Base-by-base conservation (phyloP, 2,329 filamentous ascomycete species). In the Chaetomiaceae sp. region DNA sequence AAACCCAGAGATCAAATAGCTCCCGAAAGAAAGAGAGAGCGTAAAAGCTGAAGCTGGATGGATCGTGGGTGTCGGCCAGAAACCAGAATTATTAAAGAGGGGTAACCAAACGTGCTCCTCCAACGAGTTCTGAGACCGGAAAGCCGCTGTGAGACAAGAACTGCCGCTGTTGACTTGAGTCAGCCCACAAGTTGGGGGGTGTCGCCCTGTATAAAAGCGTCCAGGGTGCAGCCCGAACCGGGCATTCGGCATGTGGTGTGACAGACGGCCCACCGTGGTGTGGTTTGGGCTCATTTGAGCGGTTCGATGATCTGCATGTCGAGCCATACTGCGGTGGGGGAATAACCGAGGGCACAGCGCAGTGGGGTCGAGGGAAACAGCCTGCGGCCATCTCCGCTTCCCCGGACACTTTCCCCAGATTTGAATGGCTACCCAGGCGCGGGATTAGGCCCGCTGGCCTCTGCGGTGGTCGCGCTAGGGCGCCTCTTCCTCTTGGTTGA, bases 241-340 rank as follows among this genome's bases (percentile, higher is more conserved):
- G 20, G 2, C 30, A 50, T 37, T 51, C 57, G 57, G 57, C 57
- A 57, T 55, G 52, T 59, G 55, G 55, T 54, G 51, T 41, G 53
- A 51, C 48, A 30, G 21, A 32, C 34, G 49, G 48, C 52, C 55
- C 49, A 55, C 53, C 18, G 42, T 58, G 57, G 54, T 57, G 47
- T 30, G 56, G 44, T 53, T 52, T 48, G 40, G 29, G 32, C 34
- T 50, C 40, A 33, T 29, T 45, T n/a, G 32, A 42, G 20, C 29
- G 30, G 37, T 52, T 33, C 48, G 23, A 50, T 46, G 46, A 48
- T 47, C 27, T 23, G 47, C 49, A 55, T 27, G 25, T 56, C 54
- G 51, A 33, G 33, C 57, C 54, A 54, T n/a, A 38, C 4, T 30
- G 27, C 18, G 13, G 29, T 40, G 47, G 37, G 27, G 18, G 37